Evolutionary conservation across 129 eudicot genomes (phyloP).

Genomic region (Artemisia annua): DNA sequence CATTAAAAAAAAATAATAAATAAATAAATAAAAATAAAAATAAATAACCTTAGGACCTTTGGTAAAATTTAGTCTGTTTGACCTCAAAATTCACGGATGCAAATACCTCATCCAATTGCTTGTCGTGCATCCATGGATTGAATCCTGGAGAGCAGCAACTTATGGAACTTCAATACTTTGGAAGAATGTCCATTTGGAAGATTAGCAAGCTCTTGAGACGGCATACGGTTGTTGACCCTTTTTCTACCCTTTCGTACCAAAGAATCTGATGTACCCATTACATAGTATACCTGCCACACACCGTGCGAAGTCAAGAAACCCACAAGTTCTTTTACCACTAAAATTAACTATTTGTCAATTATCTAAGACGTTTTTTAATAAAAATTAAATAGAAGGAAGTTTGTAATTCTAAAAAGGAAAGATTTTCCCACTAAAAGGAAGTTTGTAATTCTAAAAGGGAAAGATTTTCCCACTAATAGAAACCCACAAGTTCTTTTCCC

Average conservation of each 20-base stretch:
- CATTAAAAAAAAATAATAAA: background rate
- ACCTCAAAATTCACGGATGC: conserved; percentile 1
- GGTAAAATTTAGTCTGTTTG: background rate
- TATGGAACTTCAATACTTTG: conserved; percentile 32
- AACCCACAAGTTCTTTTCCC: no score
- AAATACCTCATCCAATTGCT: conserved; percentile 29
- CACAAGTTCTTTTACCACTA: conserved; percentile 7
- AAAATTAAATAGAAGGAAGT: background rate
- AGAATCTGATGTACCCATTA: conserved; percentile 79
- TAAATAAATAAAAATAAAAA: no score
- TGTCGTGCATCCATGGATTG: conserved; percentile 23
- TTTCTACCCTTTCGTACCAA: conserved; percentile 50
- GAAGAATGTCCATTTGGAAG: conserved; percentile 38
- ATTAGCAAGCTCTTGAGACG: conserved; percentile 33
- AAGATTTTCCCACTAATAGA: no score
- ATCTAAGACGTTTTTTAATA: background rate
- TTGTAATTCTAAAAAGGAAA: background rate
- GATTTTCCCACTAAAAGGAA: background rate
- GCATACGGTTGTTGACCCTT: conserved; percentile 41
- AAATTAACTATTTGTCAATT: conserved; percentile 7
- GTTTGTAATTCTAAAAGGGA: background rate
- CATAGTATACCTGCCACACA: conserved; percentile 68
- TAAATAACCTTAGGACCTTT: background rate
- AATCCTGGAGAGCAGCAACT: conserved; percentile 36
- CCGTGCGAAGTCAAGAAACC: conserved; percentile 20